phyloP scores from a whole-genome alignment of 345 rosid species.

The Populus deltoides region DNA sequence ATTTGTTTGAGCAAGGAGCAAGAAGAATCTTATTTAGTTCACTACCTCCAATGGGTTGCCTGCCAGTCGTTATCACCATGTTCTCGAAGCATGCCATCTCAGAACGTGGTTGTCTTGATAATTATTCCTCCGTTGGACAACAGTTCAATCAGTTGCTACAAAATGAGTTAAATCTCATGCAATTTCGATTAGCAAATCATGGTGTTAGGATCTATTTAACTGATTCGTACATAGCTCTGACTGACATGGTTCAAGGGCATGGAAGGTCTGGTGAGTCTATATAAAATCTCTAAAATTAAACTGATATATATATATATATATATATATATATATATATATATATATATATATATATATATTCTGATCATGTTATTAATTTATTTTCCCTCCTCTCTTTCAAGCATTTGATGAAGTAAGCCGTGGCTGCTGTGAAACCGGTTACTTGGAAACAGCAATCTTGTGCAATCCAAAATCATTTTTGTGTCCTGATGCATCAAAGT shows the following conservation, averaged over 20 bases:
- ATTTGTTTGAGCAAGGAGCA: constrained; percentile 60
- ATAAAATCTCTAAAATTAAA: no score
- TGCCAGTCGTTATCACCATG: constrained; percentile 66
- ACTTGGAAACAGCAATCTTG: constrained; percentile 48
- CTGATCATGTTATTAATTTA: neutral
- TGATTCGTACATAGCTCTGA: constrained; percentile 40
- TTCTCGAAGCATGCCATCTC: constrained; percentile 34
- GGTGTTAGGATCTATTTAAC: constrained; percentile 36
- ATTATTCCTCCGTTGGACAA: constrained; percentile 39
- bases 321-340: neutral
- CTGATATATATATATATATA: neutral
- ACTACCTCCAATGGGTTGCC: constrained; percentile 78
- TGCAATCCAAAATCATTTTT: constrained; percentile 62
- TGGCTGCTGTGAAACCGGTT: constrained; percentile 88
- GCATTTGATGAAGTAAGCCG: constrained; percentile 52
- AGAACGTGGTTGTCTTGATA: constrained; percentile 55
- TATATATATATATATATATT: neutral
- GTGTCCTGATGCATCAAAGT: constrained; percentile 63
- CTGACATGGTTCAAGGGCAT: constrained; percentile 39
- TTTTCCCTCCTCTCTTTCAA: neutral
- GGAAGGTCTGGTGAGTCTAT: constrained; percentile 37
- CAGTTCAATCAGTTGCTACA: constrained; percentile 51
- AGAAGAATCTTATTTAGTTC: constrained; percentile 40
- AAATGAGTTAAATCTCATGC: constrained; percentile 41
- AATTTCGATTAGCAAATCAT: constrained; percentile 23